Evolutionary conservation across 106 monocot species (phyloP).

Genomic region (Apostasia ramifera): DNA sequence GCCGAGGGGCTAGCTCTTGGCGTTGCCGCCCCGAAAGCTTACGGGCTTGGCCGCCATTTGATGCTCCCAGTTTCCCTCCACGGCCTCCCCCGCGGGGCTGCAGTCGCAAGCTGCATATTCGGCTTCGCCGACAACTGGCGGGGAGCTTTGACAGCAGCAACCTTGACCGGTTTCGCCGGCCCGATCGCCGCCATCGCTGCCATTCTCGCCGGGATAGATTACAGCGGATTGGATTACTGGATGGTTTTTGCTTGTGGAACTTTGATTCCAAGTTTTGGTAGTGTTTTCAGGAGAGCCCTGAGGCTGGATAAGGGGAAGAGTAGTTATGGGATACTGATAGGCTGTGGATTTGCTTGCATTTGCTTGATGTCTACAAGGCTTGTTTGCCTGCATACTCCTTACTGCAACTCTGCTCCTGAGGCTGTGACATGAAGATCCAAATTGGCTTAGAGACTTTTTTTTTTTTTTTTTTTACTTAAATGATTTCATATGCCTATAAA

Average conservation of each 20-base stretch:
- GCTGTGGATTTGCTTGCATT: slow-evolving; percentile 56
- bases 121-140: slow-evolving; percentile 93
- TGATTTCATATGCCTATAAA: too few relatives aligned
- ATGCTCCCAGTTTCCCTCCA: slow-evolving; percentile 87
- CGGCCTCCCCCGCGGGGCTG: slow-evolving; percentile 91
- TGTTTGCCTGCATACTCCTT: slow-evolving; percentile 93
- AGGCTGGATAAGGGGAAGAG: slow-evolving; percentile 50
- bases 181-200: slow-evolving; percentile 80
- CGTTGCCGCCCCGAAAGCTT: slow-evolving; percentile 87
- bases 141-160: slow-evolving; percentile 65
- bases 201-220: slow-evolving; percentile 82
- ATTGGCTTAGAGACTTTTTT: not conserved
- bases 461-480: too few relatives aligned
- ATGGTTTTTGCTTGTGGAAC: slow-evolving; percentile 91
- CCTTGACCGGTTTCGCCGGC: slow-evolving; percentile 77
- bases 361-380: slow-evolving; percentile 87
- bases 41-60: slow-evolving; percentile 89
- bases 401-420: slow-evolving; percentile 97
- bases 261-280: slow-evolving; percentile 63
- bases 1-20: slow-evolving; percentile 90
- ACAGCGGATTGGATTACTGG: slow-evolving; percentile 77
- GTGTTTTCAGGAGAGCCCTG: slow-evolving; percentile 49
- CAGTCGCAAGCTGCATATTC: slow-evolving; percentile 88
- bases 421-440: slow-evolving; percentile 55
- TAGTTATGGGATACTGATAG: slow-evolving; percentile 65